Evolutionary conservation across 2,329 filamentous ascomycete genomes (phyloP), one percentile per base, ranked within the genome.

Genomic region (Colletotrichum kahawae): DNA sequence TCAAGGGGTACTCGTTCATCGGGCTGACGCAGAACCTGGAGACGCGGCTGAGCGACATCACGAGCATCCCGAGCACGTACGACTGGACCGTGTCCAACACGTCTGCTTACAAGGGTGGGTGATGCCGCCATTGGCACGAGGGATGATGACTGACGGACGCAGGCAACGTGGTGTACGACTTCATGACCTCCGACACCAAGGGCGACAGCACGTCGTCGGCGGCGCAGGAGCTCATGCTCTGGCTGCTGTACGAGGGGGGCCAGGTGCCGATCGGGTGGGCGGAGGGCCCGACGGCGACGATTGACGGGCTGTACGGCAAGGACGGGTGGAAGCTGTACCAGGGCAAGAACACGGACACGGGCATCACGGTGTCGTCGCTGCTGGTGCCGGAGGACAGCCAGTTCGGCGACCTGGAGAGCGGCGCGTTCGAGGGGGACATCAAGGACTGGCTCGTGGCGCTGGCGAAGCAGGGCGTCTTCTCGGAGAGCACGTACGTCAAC

Each of bases 1-100:
- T 84, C 31, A 86, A 87, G 76, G 85, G 85, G 10, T 87, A 87
- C 77, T 84, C 84, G 1, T 87, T 87, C 78, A 82, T 87, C 43
- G 85, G 85, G 7, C 78, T 87, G 27, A 87, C 85, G 8, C 80
- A 85, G 75, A 84, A 84, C 73, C 79, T 87, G 10, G 84, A 86
- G 77, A 86, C 80, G 18, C 80, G 78, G 31, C 78, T 87, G 31
- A 82, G 81, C 7, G 81, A 79, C 10, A 87, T 87, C 38, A 77
- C 78, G 7, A 82, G 81, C 56, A 87, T 87, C 31, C 85, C 85
- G 0, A 80, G 82, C 3, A 82, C 80, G 1, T 87, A 87, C 76
- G 74, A 79, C 29, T 87, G 85, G 85, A 83, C 80, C 1, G 79
- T 83, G 21, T 83, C 80, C 24, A 86, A 86, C 70, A 82, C 79